Evolutionary conservation across 1,284 basidiomycete genomes (phyloP), one percentile per base, ranked within the genome.

Genomic region (Coniferiporia weirii): DNA sequence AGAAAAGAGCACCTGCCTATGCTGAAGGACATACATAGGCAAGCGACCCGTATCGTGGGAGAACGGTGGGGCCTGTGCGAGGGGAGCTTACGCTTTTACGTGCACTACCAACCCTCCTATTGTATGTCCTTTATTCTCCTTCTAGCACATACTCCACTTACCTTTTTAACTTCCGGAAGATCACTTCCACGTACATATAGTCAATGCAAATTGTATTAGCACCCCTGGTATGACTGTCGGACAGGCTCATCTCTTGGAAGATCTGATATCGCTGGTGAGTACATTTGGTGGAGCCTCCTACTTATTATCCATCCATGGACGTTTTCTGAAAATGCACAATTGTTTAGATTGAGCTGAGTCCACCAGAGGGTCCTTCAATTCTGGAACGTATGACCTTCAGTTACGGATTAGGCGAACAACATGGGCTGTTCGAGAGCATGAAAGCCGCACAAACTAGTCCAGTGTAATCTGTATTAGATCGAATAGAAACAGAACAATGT

Each of bases 91-190:
- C 75, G 94, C 60, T 80, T 96, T 76, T 96, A 88, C 67, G 75
- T 98, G 27, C 96, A 99, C 70, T 98, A 99, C 70, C 95, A 98
- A 70, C 96, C 96, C 0, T 92, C 87, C 44, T 98, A 98, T 69
- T 98, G 95, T 96, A 64, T 68, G 91, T 78, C 5, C 0, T 40
- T 22, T 56, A 45, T 15, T 32, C 1, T 17, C 35, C 35, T 40
- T 13, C 19, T 22, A 1, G 44, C 17, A 49, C 19, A 17, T 35
- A 58, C 12, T 22, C 10, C 35, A 38, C 56, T 20, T 15, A 10
- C 15, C 22, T 27, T 54, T 44, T 13, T n/a, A 40, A 47, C 19
- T 12, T 34, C 17, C 8, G 15, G 12, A 63, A 95, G 95, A 97
- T 70, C 95, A 96, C 67, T 91, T 97, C 67, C 94, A 97, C 66